Evolutionary conservation across 192 early-diverging fungal species (phyloP), one percentile per base, ranked within the genome.

Genomic region (Phlyctochytrium planicorne): DNA sequence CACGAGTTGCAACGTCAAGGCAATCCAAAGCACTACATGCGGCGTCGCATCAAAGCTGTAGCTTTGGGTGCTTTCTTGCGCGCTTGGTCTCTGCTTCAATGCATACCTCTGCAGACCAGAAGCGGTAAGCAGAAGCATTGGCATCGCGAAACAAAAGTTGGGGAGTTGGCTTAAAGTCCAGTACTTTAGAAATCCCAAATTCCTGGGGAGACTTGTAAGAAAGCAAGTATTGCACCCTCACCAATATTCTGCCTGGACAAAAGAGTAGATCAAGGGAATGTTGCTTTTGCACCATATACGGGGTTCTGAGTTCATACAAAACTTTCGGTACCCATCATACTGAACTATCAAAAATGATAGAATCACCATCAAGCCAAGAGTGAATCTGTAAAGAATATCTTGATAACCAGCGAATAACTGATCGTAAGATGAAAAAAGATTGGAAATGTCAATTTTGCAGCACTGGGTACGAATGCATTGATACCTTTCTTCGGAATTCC

Each of bases 221-320:
- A 52, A 2, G 2, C 30, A 63, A 62, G 47, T n/a, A 6, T 25
- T 73, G 65, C 47, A 2, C 30, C 10, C 67, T 74, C 81, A 90
- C 91, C 94, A 97, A 73, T 97, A 97, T 53, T 85, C 80, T 50
- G 71, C 74, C 75, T 97, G 94, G 12, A 97, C 91, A 84, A 87
- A 94, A 0, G 81, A 80, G 66, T 97, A 97, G 2, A 93, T 62
- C 0, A 88, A 63, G 0, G 94, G 92, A 3, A 84, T 33, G 0
- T 27, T 60, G 0, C 59, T 30, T 30, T 67, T 55, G 78, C 94
- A 97, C 90, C 93, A 95, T 1, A 85, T 83, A 4, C 91, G 67
- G 24, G 34, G 27, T 12, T 47, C 25, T 20, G 30, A n/a, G 2
- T 66, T 61, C 33, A 16, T 30, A 34, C 95, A 97, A 65, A 88